Conservation (phyloP, 306 rosid species). For the Gastrolobium villosum region DNA sequence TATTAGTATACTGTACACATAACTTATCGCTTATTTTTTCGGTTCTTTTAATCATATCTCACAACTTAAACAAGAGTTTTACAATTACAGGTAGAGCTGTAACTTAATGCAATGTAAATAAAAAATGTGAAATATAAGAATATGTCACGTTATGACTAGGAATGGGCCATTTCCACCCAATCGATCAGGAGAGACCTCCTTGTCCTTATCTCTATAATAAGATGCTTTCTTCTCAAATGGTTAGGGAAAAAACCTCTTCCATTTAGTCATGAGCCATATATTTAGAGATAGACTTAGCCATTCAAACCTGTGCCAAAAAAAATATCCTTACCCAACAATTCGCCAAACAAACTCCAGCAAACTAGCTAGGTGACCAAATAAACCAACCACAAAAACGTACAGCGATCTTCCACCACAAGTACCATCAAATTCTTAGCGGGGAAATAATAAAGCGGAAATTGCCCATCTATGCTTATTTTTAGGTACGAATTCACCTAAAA, state of each 20-base stretch:
- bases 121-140: neutral
- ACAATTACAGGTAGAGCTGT: too few species aligned
- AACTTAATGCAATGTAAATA: too few species aligned
- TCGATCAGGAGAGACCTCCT: neutral
- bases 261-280: neutral
- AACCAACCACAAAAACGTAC: neutral
- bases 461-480: neutral
- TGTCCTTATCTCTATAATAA: neutral
- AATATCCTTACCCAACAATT: neutral
- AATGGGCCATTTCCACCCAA: neutral
- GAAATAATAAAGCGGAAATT: neutral
- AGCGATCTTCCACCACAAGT: neutral
- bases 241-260: neutral
- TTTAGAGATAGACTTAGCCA: too few species aligned
- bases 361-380: conserved; percentile 4
- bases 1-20: too few species aligned
- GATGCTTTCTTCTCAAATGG: neutral
- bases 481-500: conserved; percentile 3
- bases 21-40: too few species aligned
- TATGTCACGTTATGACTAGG: neutral
- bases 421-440: neutral
- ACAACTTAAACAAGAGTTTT: too few species aligned
- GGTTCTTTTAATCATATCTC: too few species aligned
- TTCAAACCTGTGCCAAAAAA: neutral
- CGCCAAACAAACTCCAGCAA: neutral